Percentiles rank a stretch among this genome's conserved stretches.
These are phyloP conservation scores for Aureobasidium sp. DNA, from an alignment of 2,329 filamentous ascomycete genomes.

Conservation along the genomic window DNA sequence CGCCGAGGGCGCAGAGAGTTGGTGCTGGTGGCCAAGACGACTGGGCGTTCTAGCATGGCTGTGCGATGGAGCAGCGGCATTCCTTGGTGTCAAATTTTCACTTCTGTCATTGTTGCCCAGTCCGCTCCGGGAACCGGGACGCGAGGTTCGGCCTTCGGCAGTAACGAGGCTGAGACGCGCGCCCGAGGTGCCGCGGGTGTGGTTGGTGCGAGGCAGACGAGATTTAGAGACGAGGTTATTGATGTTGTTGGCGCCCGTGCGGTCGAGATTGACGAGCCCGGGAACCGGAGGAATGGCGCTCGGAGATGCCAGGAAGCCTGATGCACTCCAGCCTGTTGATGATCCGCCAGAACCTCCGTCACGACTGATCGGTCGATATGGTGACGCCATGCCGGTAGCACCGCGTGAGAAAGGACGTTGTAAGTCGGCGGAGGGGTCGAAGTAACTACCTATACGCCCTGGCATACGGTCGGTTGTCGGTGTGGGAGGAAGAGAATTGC, in stretches of 20 bases:
- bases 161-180: constrained; percentile 21
- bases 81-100: constrained; percentile 22
- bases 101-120: constrained; percentile 9
- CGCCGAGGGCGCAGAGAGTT: constrained; percentile 17
- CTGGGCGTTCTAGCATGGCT: constrained; percentile 13
- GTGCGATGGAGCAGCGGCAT: constrained; percentile 13
- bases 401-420: constrained; percentile 7
- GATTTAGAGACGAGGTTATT: constrained; percentile 18
- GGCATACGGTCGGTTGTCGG: constrained; percentile 17
- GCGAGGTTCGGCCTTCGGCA: not conserved
- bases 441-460: constrained; percentile 19
- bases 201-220: constrained; percentile 20
- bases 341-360: constrained; percentile 17
- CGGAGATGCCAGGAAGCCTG: not conserved
- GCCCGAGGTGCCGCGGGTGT: constrained; percentile 17
- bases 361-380: constrained; percentile 23
- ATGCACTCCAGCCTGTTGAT: constrained; percentile 5
- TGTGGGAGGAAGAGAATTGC: constrained; percentile 20
- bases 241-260: not conserved
- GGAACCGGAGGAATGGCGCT: not conserved
- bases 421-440: constrained; percentile 22
- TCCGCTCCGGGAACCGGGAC: constrained; percentile 5
- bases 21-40: constrained; percentile 16
- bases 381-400: constrained; percentile 18
- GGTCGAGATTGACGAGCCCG: not conserved